Evolutionary conservation across 768 basidiomycete species (phyloP).

Genomic region (Pulveroboletus sp.): DNA sequence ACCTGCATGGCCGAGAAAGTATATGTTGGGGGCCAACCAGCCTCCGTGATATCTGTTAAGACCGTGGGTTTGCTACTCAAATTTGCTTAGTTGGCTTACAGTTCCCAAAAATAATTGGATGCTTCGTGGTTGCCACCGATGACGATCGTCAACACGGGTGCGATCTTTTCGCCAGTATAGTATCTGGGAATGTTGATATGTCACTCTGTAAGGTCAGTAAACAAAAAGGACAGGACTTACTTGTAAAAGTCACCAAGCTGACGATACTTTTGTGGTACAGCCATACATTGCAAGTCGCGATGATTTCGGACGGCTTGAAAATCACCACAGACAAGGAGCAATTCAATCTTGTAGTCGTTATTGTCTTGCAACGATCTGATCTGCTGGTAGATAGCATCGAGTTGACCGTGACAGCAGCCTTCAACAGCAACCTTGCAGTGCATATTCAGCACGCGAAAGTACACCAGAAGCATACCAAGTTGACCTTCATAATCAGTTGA

Average conservation of each 20-base stretch:
- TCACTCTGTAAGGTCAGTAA: background rate
- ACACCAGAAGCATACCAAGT: background rate
- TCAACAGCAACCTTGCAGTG: constrained; percentile 71
- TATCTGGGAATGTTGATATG: constrained; percentile 47
- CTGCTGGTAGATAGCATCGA: constrained; percentile 81
- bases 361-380: constrained; percentile 57
- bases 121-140: constrained; percentile 99
- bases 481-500: constrained; percentile 23
- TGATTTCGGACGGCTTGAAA: constrained; percentile 89
- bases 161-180: constrained; percentile 76
- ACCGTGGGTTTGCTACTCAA: constrained; percentile 1
- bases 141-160: constrained; percentile 85
- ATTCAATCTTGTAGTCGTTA: constrained; percentile 67
- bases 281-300: constrained; percentile 83
- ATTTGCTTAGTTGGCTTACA: constrained; percentile 47
- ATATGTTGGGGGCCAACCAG: constrained; percentile 96
- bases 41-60: constrained; percentile 82
- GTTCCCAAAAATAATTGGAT: constrained; percentile 93
- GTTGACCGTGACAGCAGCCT: constrained; percentile 92
- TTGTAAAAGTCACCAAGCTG: constrained; percentile 79
- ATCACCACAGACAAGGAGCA: constrained; percentile 92
- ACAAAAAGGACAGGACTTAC: constrained; percentile 32
- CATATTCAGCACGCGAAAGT: constrained; percentile 1
- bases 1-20: constrained; percentile 90
- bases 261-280: constrained; percentile 87